These are phyloP conservation scores for Coprinopsis cinerea DNA, from an alignment of 768 basidiomycete species.

Conservation along the genomic window DNA sequence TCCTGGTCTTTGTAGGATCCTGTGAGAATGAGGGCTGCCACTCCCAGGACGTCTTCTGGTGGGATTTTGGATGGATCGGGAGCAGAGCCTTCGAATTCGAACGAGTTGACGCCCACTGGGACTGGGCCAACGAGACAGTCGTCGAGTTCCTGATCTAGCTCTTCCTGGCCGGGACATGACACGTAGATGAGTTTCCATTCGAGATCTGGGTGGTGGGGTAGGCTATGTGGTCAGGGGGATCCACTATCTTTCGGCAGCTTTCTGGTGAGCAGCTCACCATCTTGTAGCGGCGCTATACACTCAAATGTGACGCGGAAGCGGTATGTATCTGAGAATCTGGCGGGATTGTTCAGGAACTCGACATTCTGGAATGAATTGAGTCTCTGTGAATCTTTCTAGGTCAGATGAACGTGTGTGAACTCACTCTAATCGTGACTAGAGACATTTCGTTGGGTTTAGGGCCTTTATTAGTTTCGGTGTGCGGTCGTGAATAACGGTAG, in stretches of 20 bases:
- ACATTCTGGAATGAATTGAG: conserved; percentile 49
- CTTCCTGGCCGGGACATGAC: conserved; percentile 85
- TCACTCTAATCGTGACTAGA: conserved; percentile 62
- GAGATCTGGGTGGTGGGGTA: conserved; percentile 52
- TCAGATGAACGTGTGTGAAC: conserved; percentile 20
- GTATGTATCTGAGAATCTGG: conserved; percentile 86
- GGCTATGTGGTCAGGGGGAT: background rate
- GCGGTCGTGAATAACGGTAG: conserved; percentile 4
- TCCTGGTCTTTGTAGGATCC: conserved; percentile 96
- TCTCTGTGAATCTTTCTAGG: background rate
- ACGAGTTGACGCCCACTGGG: conserved; percentile 93
- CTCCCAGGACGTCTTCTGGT: conserved; percentile 85
- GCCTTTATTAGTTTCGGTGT: background rate
- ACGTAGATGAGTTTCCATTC: conserved; percentile 99
- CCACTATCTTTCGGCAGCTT: background rate
- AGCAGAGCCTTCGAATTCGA: conserved; percentile 88
- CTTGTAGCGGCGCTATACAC: conserved; percentile 85
- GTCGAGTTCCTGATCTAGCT: conserved; percentile 95
- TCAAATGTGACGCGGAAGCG: conserved; percentile 95
- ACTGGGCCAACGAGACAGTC: conserved; percentile 97
- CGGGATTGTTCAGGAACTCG: conserved; percentile 90
- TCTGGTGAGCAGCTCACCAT: conserved; percentile 44
- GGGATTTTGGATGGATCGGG: conserved; percentile 85
- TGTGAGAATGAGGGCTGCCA: conserved; percentile 94
- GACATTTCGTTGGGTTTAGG: conserved; percentile 39